Percentiles rank a stretch among this genome's conserved stretches.
Conservation (phyloP, 1,284 basidiomycete species). For the Cerioporus squamosus region DNA sequence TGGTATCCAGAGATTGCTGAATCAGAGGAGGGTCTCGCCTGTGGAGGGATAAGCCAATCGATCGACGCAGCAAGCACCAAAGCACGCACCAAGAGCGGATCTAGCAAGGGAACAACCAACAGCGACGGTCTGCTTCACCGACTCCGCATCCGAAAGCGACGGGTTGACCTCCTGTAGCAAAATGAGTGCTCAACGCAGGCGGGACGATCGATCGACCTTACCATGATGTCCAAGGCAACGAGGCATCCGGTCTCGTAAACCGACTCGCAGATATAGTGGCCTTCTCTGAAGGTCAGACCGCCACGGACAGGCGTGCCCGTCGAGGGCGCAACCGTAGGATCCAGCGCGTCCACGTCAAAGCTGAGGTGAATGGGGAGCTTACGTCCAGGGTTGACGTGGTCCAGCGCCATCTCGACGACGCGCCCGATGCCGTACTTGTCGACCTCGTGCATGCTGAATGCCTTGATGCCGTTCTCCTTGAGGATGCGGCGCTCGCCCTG, state of each 20-base stretch:
- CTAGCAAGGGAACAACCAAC: conserved; percentile 94
- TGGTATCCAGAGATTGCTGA: not conserved
- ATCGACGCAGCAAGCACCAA: too few relatives aligned
- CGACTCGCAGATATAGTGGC: conserved; percentile 96
- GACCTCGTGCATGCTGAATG: conserved; percentile 98
- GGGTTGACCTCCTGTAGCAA: conserved; percentile 91
- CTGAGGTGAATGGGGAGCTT: conserved; percentile 91
- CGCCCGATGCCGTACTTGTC: conserved; percentile 96
- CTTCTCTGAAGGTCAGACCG: conserved; percentile 96
- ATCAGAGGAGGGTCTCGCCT: conserved; percentile 24
- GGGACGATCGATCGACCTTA: conserved; percentile 34
- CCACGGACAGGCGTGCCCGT: conserved; percentile 96
- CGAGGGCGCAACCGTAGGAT: conserved; percentile 92
- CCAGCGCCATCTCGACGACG: conserved; percentile 95
- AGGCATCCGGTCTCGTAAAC: conserved; percentile 93
- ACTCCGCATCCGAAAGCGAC: conserved; percentile 73
- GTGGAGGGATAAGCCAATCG: not conserved
- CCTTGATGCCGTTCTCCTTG: conserved; percentile 87
- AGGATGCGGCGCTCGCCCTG: conserved; percentile 89
- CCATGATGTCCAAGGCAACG: conserved; percentile 92
- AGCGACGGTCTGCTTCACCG: conserved; percentile 87
- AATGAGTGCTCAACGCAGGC: not conserved
- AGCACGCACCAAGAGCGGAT: conserved; percentile 76
- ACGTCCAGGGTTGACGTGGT: conserved; percentile 88
- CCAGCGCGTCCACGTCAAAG: conserved; percentile 96